Evolutionary conservation across 805 yeast genomes (phyloP).

Genomic region (Candida pseudoglaebosa): DNA sequence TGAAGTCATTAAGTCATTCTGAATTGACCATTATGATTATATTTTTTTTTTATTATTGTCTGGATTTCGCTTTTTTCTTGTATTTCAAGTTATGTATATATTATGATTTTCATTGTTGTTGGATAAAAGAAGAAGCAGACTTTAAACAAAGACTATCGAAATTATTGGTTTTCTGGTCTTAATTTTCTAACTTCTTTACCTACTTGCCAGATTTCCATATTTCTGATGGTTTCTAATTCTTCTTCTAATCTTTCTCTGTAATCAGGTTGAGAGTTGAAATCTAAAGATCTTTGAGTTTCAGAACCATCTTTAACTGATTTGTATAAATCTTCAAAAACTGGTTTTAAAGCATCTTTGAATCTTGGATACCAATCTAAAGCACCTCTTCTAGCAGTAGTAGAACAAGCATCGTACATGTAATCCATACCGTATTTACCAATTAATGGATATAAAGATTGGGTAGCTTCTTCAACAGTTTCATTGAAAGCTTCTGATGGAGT

Average conservation of each 20-base stretch:
- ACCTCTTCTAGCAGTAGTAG: slow-evolving; percentile 99
- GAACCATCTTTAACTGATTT: slow-evolving; percentile 92
- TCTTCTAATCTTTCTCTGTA: slow-evolving; percentile 94
- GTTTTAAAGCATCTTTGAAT: slow-evolving; percentile 98
- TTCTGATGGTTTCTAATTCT: slow-evolving; percentile 90
- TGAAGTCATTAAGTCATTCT: slow-evolving; percentile 36
- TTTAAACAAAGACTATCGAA: slow-evolving; percentile 1
- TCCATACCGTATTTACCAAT: slow-evolving; percentile 99
- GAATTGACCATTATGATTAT: slow-evolving; percentile 25
- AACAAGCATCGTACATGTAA: slow-evolving; percentile 99
- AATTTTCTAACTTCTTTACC: slow-evolving; percentile 99
- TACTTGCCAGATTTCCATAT: slow-evolving; percentile 98
- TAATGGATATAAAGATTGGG: slow-evolving; percentile 98
- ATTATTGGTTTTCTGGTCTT: slow-evolving; percentile 97
- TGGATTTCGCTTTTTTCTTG: neutral
- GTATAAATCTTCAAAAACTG: slow-evolving; percentile 95
- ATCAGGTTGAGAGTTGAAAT: slow-evolving; percentile 96
- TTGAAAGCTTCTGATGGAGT: slow-evolving; percentile 99
- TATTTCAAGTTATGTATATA: too few species aligned
- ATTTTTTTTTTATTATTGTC: neutral
- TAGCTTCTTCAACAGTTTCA: slow-evolving; percentile 99
- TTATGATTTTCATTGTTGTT: slow-evolving; percentile 9
- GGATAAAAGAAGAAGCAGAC: slow-evolving; percentile 11
- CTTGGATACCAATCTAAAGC: slow-evolving; percentile 99
- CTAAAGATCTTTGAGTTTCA: slow-evolving; percentile 97